Evolutionary conservation across 1,284 basidiomycete species (phyloP).

Genomic region (Moniliophthora roreri): DNA sequence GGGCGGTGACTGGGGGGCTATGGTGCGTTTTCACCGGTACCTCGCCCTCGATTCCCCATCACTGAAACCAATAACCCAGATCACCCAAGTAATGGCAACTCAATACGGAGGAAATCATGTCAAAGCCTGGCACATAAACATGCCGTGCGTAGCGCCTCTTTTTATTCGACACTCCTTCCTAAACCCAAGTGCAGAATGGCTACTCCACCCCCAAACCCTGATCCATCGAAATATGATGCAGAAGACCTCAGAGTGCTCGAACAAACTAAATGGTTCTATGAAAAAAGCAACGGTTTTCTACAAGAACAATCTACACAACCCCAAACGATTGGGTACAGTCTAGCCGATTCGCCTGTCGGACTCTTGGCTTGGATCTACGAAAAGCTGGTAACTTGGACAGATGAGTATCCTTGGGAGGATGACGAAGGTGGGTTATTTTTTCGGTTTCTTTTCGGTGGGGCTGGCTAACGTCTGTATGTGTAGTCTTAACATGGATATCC

Average conservation of each 20-base stretch:
- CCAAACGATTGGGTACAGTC: conserved; percentile 37
- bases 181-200: conserved; percentile 12
- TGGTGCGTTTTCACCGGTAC: no score
- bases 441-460: conserved; percentile 5
- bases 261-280: conserved; percentile 18
- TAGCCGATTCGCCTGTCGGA: conserved; percentile 43
- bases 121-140: conserved; percentile 36
- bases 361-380: conserved; percentile 29
- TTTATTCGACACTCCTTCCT: no score
- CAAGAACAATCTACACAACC: conserved; percentile 32
- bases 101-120: conserved; percentile 38
- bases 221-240: conserved; percentile 12
- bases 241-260: conserved; percentile 23
- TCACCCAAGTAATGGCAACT: conserved; percentile 27
- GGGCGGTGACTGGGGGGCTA: no score
- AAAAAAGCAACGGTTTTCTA: conserved; percentile 28
- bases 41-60: not conserved
- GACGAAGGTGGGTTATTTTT: conserved; percentile 22
- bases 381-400: conserved; percentile 40
- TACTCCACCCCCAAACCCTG: not conserved
- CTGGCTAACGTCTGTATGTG: conserved; percentile 18
- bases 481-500: conserved; percentile 38
- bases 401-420: conserved; percentile 42
- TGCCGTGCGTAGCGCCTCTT: conserved; percentile 17
- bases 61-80: conserved; percentile 21